Percentiles rank a stretch among this genome's conserved stretches.
Evolutionary conservation across 495 filamentous ascomycete genomes (phyloP).

Genomic region (Melanomma pulvis-pyrius): DNA sequence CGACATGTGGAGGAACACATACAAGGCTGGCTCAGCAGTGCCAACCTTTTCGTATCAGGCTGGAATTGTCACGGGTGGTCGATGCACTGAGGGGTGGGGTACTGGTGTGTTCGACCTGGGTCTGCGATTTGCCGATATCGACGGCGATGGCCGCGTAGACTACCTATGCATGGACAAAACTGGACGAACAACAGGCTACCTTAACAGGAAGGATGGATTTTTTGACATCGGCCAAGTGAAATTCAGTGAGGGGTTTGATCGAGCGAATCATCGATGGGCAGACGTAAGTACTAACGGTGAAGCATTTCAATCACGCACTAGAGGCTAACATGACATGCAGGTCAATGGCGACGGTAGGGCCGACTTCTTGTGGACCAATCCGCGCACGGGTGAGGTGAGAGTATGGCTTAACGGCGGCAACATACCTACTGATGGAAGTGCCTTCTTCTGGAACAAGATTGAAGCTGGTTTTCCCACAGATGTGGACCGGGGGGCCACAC

Average conservation of each 20-base stretch:
- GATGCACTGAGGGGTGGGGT: conserved; percentile 37
- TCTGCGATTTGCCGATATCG: conserved; percentile 38
- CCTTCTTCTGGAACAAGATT: neutral
- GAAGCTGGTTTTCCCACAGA: neutral
- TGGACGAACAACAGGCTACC: conserved; percentile 6
- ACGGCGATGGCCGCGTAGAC: conserved; percentile 6
- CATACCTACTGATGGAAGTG: neutral
- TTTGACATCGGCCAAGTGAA: conserved; percentile 15
- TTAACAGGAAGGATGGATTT: neutral
- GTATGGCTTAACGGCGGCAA: neutral
- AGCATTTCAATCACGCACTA: neutral
- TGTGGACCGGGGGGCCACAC: neutral
- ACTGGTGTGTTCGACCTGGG: conserved; percentile 37
- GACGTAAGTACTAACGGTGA: conserved; percentile 28
- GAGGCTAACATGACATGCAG: neutral
- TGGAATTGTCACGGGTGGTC: neutral
- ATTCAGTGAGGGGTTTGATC: conserved; percentile 18
- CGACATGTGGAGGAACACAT: conserved; percentile 39
- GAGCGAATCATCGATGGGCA: conserved; percentile 37
- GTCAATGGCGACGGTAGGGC: neutral
- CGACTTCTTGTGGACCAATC: neutral
- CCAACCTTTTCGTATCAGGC: neutral
- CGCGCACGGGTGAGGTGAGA: neutral
- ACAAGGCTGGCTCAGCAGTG: neutral
- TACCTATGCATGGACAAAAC: neutral